phyloP scores from a whole-genome alignment of 768 basidiomycete species.

The Mycena venus region DNA sequence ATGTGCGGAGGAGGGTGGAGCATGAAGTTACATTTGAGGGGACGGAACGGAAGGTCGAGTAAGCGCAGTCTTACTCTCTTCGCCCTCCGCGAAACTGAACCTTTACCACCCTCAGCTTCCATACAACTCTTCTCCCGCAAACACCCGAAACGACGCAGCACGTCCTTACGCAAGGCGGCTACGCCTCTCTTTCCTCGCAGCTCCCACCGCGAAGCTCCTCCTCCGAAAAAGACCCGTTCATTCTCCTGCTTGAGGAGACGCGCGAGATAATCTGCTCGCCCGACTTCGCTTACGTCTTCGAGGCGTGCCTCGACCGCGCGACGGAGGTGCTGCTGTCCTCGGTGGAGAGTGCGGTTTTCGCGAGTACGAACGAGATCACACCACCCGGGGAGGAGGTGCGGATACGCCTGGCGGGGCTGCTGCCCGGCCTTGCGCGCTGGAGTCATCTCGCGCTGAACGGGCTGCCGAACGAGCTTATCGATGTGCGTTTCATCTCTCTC shows the following conservation, averaged over 20 bases:
- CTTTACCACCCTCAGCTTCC: conserved; percentile 62
- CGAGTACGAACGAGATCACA: conserved; percentile 34
- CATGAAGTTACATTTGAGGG: conserved; percentile 75
- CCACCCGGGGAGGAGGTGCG: conserved; percentile 56
- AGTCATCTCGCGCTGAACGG: conserved; percentile 75
- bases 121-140: conserved; percentile 81
- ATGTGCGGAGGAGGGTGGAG: conserved; percentile 85
- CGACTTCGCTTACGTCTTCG: conserved; percentile 80
- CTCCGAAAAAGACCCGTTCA: conserved; percentile 65
- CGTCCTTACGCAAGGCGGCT: conserved; percentile 76
- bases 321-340: conserved; percentile 73
- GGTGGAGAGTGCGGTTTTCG: conserved; percentile 76
- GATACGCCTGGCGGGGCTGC: conserved; percentile 81
- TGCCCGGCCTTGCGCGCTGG: conserved; percentile 88
- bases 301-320: conserved; percentile 79
- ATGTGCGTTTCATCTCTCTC: conserved; percentile 65
- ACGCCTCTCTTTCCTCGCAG: conserved; percentile 33
- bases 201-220: conserved; percentile 38
- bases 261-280: conserved; percentile 70
- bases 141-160: conserved; percentile 79
- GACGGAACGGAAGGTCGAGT: conserved; percentile 69
- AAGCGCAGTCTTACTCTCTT: conserved; percentile 36
- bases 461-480: conserved; percentile 84
- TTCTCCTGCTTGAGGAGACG: conserved; percentile 78
- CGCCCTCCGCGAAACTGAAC: background rate